Percentiles rank a stretch among this genome's conserved stretches.
These are phyloP conservation scores for Alternaria sp. DNA, from an alignment of 2,329 filamentous ascomycete species.

Conservation along the genomic window DNA sequence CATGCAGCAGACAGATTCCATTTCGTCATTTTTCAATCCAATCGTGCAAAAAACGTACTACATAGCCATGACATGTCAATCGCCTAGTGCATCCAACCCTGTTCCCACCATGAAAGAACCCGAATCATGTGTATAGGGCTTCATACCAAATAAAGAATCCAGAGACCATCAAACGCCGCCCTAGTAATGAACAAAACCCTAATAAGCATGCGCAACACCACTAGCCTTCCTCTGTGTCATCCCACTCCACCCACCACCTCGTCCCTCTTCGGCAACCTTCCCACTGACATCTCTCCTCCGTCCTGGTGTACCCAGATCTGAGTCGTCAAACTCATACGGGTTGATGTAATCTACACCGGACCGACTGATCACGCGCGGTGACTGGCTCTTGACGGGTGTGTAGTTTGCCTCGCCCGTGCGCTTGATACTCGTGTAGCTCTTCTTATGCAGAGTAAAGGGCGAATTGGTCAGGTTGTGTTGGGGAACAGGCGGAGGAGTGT, in stretches of 20 bases:
- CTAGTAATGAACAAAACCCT: background rate
- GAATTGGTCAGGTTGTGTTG: slow-evolving; percentile 25
- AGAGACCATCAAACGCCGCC: background rate
- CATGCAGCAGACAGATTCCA: background rate
- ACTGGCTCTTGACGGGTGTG: slow-evolving; percentile 45
- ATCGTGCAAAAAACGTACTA: slow-evolving; percentile 4
- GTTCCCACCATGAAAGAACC: background rate
- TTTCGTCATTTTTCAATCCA: slow-evolving; percentile 1
- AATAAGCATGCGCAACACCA: slow-evolving; percentile 40
- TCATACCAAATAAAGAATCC: background rate
- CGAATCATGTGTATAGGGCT: background rate
- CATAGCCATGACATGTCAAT: slow-evolving; percentile 1
- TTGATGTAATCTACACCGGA: slow-evolving; percentile 58
- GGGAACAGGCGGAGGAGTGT: slow-evolving; percentile 28
- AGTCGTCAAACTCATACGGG: slow-evolving; percentile 43
- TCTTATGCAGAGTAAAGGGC: slow-evolving; percentile 47
- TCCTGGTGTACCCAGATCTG: slow-evolving; percentile 43
- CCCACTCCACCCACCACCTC: slow-evolving; percentile 53
- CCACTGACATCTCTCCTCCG: slow-evolving; percentile 69
- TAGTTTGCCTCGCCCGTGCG: slow-evolving; percentile 46
- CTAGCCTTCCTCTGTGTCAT: slow-evolving; percentile 54
- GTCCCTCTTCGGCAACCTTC: slow-evolving; percentile 75
- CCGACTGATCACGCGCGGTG: slow-evolving; percentile 56
- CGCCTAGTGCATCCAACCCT: background rate
- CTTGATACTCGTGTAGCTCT: slow-evolving; percentile 43